Evolutionary conservation across 202 grass and related monocot genomes (phyloP).

Genomic region (Elaeis oleifera): DNA sequence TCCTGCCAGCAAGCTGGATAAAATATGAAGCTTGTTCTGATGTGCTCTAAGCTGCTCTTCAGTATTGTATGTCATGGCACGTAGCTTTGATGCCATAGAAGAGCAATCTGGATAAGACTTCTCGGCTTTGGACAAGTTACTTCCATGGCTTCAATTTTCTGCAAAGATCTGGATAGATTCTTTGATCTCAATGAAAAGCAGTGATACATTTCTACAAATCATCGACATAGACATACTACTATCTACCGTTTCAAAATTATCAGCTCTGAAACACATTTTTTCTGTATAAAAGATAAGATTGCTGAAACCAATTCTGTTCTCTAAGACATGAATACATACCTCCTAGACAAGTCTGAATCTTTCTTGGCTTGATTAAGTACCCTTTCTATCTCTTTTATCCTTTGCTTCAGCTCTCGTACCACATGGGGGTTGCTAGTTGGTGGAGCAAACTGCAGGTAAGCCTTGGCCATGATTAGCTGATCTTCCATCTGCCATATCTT

Average conservation of each 20-base stretch:
- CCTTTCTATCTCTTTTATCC: conserved; percentile 74
- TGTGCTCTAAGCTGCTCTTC: conserved; percentile 67
- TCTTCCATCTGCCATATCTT: conserved; percentile 87
- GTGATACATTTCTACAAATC: not conserved
- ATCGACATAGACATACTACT: no score
- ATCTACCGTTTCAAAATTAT: no score
- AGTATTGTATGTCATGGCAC: conserved; percentile 48
- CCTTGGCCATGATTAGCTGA: conserved; percentile 65
- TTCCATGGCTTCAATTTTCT: conserved; percentile 76
- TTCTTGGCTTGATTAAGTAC: conserved; percentile 37
- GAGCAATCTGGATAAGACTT: conserved; percentile 58
- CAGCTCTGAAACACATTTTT: no score
- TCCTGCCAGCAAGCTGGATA: conserved; percentile 55
- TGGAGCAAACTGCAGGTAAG: conserved; percentile 65
- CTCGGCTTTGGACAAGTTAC: conserved; percentile 49
- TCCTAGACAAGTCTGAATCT: conserved; percentile 38
- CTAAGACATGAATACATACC: conserved; percentile 28
- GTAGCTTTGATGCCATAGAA: conserved; percentile 56
- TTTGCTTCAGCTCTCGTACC: conserved; percentile 52
- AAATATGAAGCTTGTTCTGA: conserved; percentile 65
- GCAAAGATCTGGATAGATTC: conserved; percentile 49
- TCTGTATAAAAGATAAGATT: no score
- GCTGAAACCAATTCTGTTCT: no score
- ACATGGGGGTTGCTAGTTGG: conserved; percentile 38
- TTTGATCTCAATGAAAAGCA: conserved; percentile 30